A percentile compares a stretch with the other conserved stretches of the same genome.
phyloP scores from a whole-genome alignment of 1,284 basidiomycete genomes.

The Boletellus sp. region DNA sequence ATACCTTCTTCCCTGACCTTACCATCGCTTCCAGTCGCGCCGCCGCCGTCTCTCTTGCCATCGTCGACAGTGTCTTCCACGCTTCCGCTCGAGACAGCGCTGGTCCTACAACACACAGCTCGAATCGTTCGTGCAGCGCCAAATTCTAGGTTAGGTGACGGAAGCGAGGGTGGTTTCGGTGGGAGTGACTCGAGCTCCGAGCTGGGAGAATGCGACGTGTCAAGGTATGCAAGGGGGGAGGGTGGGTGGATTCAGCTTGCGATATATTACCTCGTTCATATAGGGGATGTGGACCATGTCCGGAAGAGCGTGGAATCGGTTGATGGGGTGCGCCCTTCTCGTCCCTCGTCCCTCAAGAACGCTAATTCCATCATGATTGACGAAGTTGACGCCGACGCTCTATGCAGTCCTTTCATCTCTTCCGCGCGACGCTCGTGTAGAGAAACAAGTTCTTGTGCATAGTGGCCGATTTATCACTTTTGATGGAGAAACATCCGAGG shows the following conservation, averaged over 20 bases:
- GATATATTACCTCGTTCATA: slow-evolving; percentile 62
- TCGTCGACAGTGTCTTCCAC: slow-evolving; percentile 28
- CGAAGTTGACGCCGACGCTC: slow-evolving; percentile 46
- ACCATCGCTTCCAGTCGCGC: slow-evolving; percentile 37
- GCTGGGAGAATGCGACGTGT: neutral
- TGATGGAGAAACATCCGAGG: slow-evolving; percentile 24
- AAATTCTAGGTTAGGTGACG: slow-evolving; percentile 22
- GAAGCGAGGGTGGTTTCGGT: slow-evolving; percentile 27
- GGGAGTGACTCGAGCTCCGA: slow-evolving; percentile 12
- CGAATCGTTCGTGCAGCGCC: slow-evolving; percentile 55
- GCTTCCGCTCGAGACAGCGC: slow-evolving; percentile 62
- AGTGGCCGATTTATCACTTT: slow-evolving; percentile 51
- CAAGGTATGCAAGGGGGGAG: slow-evolving; percentile 28
- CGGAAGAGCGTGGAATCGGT: slow-evolving; percentile 38
- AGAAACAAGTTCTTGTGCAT: slow-evolving; percentile 70
- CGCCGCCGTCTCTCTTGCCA: neutral
- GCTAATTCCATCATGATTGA: slow-evolving; percentile 2
- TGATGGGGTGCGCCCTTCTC: slow-evolving; percentile 22
- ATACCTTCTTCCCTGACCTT: slow-evolving; percentile 73
- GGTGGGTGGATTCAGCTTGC: slow-evolving; percentile 56
- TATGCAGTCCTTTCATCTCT: slow-evolving; percentile 69
- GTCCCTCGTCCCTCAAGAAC: neutral
- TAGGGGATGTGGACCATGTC: slow-evolving; percentile 40
- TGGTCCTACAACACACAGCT: slow-evolving; percentile 79
- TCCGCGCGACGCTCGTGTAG: slow-evolving; percentile 72